Evolutionary conservation across 306 rosid species (phyloP), one percentile per base, ranked within the genome.

Genomic region (barrel medic (Medicago truncatula)): DNA sequence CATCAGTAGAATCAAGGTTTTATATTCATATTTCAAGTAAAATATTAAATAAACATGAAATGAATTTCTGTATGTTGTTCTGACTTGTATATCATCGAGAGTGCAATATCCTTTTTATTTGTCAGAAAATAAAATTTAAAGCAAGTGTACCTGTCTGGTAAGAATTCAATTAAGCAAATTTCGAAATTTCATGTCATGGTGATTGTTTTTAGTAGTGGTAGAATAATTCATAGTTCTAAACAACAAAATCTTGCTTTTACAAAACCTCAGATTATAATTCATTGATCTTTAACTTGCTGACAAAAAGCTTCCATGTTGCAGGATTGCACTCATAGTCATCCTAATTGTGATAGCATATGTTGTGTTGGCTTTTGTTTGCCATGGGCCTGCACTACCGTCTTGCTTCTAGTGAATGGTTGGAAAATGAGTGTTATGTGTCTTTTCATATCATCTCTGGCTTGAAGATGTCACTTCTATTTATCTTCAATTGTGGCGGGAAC

Each of bases 331-430:
- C 66, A 86, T 96, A 77, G 14, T 90, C 82, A 70, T 92, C 78
- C 84, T 96, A 77, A 91, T 96, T 28, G 89, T 88, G 85, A 78
- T 92, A 71, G 75, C 73, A 52, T 96, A 92, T 77, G 57, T 89
- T 66, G 89, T 92, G 54, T 59, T 90, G 85, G 98, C 98, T 83
- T 89, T 90, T 71, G 98, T 90, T 83, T 96, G 99, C 85, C 91
- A 85, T 78, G 99, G 99, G 40, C 88, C 87, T 36, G 78, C 92
- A 2, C 82, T 96, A 16, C 98, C 98, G 7, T 54, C 87, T 18
- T 92, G 99, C 89, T 74, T 92, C 36, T 68, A 80, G 89, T 82
- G 86, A 90, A 83, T 67, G 71, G 68, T 50, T 49, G 56, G 47
- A 63, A 11, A 46, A 59, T 62, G 80, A 73, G 67, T 80, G 67